Base-by-base conservation (phyloP, 2,329 filamentous ascomycete species). In the Cercospora sp. region DNA sequence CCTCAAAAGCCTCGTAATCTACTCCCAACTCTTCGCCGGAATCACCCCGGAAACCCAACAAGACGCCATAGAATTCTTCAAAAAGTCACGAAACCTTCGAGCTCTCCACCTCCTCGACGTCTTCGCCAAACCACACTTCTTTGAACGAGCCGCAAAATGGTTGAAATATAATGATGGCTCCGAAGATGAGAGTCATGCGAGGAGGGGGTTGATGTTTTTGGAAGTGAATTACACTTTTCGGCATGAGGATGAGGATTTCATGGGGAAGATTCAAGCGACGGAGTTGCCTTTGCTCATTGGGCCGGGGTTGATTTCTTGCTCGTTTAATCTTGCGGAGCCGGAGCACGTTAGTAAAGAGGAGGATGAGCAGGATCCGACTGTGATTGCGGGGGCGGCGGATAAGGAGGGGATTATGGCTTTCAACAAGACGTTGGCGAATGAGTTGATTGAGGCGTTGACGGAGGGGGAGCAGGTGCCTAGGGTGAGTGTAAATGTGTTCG, bases 91-190 rank as follows among this genome's bases (percentile, higher is more conserved):
- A 1, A 71, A 75, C 1, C 72, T 85, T 24, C 69, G 77, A 8
- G 82, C 82, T 13, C 57, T 84, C 61, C 82, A 84, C 72, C 71
- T 85, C n/a, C 77, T 85, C 13, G 83, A 85, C 70, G 80, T 82
- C 13, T 84, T 85, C 67, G 79, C 78, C 2, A 76, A 79, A 45
- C 76, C 79, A 5, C 78, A 78, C 12, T 83, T 84, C 73, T 82
- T 82, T 72, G 67, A 73, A 3, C 65, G 71, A 2, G 74, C 77
- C 2, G 74, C 71, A 1, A 69, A 71, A 13, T 79, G 75, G 72
- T 49, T 79, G 61, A 76, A 72, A 24, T 76, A 76, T 58, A 77
- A 75, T 30, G 76, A 74, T 5, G 34, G 51, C 13, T 74, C 71
- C 3, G 75, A 77, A n/a, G 62, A 63, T 10, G 70, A 72, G 0